Conservation (phyloP, 768 basidiomycete genomes). For the Hericium erinaceus region DNA sequence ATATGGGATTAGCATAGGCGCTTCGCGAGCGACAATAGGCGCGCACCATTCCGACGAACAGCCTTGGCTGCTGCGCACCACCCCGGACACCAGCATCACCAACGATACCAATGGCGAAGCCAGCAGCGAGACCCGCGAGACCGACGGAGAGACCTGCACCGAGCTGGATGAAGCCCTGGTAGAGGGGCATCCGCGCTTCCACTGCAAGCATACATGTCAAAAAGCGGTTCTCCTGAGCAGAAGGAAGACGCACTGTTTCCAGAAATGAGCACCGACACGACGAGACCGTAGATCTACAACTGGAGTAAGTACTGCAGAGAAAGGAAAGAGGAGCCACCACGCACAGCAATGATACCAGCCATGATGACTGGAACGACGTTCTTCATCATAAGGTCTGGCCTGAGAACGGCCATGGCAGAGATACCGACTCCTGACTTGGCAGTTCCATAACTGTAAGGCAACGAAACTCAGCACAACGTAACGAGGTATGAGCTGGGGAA, state of each 20-base stretch:
- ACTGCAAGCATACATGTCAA: neutral
- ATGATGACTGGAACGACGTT: constrained; percentile 82
- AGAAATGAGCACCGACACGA: constrained; percentile 96
- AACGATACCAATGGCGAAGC: constrained; percentile 97
- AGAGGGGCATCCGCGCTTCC: constrained; percentile 40
- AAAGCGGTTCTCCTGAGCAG: neutral
- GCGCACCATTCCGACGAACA: constrained; percentile 87
- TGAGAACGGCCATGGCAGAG: constrained; percentile 91
- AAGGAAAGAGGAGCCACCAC: neutral
- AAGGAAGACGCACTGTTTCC: constrained; percentile 55
- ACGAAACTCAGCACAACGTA: neutral
- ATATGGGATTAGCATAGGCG: neutral
- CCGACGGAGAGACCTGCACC: constrained; percentile 91
- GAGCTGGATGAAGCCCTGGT: constrained; percentile 88
- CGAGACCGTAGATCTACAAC: constrained; percentile 65
- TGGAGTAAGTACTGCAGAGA: constrained; percentile 30
- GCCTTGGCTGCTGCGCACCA: constrained; percentile 90
- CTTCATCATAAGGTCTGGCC: constrained; percentile 91
- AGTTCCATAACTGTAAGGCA: constrained; percentile 76
- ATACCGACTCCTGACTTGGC: constrained; percentile 98
- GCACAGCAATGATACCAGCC: constrained; percentile 99
- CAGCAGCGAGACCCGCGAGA: constrained; percentile 91
- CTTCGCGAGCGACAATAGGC: neutral
- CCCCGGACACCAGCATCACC: constrained; percentile 98
- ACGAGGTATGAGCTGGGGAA: neutral